Evolutionary conservation across 768 basidiomycete species (phyloP), one percentile per base, ranked within the genome.

Genomic region (Amanita subjunquillea): DNA sequence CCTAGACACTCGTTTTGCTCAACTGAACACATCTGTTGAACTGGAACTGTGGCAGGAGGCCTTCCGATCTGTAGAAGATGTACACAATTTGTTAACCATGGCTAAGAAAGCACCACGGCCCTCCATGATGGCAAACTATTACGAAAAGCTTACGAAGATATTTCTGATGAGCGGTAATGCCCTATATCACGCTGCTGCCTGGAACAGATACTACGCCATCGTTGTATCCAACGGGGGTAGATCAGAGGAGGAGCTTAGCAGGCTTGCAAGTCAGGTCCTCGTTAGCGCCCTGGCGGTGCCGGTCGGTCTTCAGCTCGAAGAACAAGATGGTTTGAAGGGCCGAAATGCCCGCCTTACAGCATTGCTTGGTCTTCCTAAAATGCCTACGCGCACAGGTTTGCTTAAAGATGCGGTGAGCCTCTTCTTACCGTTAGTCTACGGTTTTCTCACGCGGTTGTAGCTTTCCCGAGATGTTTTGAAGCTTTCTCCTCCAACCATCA

Each of bases 1-100:
- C 67, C 86, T 98, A 55, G 95, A 97, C 65, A 94, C 92, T 15
- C 91, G 94, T 52, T 98, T 99, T 65, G 88, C 90, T 25, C 94
- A 98, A 72, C 80, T 98, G 56, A 92, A 93, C 62, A 89, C 92
- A 17, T 93, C 93, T 1, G 93, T 98, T 59, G 93, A 98, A 67
- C 84, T 99, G 57, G 95, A 99, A 69, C 78, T 99, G 25, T 99
- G 95, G 95, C 94, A 97, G 63, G 95, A 97, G 63, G 95, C 92
- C 8, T 99, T 97, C 79, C 87, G 95, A 55, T 92, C 91, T 39
- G 92, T 97, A 55, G 95, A 99, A 67, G 95, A 99, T 66, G 89
- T 97, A 37, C 95, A 98, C 72, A 92, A 93, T 61, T 78, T 98
- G 34, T 81, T 99, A 58, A 89, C 85, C 9, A 84, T 91, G 80